Evolutionary conservation across 139 green algal species (phyloP).

Genomic region (Pseudopediastrum boryanum): DNA sequence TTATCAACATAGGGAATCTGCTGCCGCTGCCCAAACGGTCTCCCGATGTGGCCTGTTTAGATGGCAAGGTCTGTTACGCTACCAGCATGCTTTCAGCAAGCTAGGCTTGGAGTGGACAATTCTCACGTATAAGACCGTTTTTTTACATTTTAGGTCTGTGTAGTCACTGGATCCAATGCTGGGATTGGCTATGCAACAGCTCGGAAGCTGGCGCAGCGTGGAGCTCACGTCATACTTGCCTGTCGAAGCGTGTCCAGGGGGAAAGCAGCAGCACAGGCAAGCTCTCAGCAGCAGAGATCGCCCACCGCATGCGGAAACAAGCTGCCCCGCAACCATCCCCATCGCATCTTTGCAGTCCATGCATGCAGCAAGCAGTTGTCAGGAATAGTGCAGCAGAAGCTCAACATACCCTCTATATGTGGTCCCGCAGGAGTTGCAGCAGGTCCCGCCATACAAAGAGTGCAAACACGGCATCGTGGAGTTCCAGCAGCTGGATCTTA

Average conservation of each 20-base stretch:
- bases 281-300: too few relatives aligned
- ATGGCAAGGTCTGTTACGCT: slow-evolving; percentile 13
- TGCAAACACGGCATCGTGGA: slow-evolving; percentile 12
- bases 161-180: slow-evolving; percentile 64
- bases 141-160: slow-evolving; percentile 39
- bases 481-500: slow-evolving; percentile 56
- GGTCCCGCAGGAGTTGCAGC: slow-evolving; percentile 15
- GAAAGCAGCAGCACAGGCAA: slow-evolving; percentile 36
- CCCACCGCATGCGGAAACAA: too few relatives aligned
- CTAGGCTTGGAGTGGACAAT: too few relatives aligned
- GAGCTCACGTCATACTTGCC: slow-evolving; percentile 56
- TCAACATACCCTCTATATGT: too few relatives aligned
- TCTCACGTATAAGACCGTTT: too few relatives aligned
- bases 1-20: slow-evolving; percentile 15
- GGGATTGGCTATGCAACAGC: slow-evolving; percentile 61
- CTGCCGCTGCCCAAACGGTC: neutral
- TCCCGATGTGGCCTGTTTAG: neutral
- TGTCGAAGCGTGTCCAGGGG: slow-evolving; percentile 41
- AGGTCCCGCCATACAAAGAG: slow-evolving; percentile 3
- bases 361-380: too few relatives aligned
- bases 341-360: too few relatives aligned
- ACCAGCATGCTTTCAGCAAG: neutral
- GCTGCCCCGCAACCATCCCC: too few relatives aligned
- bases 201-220: slow-evolving; percentile 43
- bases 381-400: too few relatives aligned